Evolutionary conservation across 2,329 filamentous ascomycete genomes (phyloP).

Genomic region (Grosmannia serpens): DNA sequence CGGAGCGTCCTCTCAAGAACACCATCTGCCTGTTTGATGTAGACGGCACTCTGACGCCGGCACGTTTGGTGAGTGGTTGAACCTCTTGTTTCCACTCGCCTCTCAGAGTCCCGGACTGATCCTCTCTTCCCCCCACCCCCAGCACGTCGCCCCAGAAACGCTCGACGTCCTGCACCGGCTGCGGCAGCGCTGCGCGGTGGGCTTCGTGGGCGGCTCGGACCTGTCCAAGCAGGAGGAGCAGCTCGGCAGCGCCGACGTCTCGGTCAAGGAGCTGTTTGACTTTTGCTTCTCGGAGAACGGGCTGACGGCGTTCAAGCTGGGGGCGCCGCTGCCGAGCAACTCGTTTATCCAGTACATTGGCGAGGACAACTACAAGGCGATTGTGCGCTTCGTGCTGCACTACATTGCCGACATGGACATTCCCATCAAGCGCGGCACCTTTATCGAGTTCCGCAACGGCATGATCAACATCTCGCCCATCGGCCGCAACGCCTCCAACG

Average conservation of each 20-base stretch:
- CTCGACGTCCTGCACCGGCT: slow-evolving; percentile 67
- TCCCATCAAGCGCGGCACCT: slow-evolving; percentile 73
- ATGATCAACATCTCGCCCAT: slow-evolving; percentile 82
- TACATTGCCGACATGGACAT: slow-evolving; percentile 78
- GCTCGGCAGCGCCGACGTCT: slow-evolving; percentile 54
- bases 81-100: not conserved
- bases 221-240: slow-evolving; percentile 93
- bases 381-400: slow-evolving; percentile 65
- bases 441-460: slow-evolving; percentile 81
- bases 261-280: slow-evolving; percentile 84
- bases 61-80: slow-evolving; percentile 49
- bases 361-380: slow-evolving; percentile 68
- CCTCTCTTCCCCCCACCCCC: not conserved
- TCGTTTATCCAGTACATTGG: slow-evolving; percentile 90
- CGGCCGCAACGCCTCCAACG: slow-evolving; percentile 70
- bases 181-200: slow-evolving; percentile 79
- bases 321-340: slow-evolving; percentile 60
- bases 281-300: slow-evolving; percentile 98
- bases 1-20: slow-evolving; percentile 77
- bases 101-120: not conserved
- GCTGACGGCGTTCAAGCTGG: slow-evolving; percentile 78
- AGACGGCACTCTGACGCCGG: slow-evolving; percentile 78
- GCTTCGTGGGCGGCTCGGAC: slow-evolving; percentile 88
- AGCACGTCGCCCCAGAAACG: slow-evolving; percentile 70
- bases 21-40: slow-evolving; percentile 96